phyloP scores from a whole-genome alignment of 768 basidiomycete species.

The Tricholoma sp. region DNA sequence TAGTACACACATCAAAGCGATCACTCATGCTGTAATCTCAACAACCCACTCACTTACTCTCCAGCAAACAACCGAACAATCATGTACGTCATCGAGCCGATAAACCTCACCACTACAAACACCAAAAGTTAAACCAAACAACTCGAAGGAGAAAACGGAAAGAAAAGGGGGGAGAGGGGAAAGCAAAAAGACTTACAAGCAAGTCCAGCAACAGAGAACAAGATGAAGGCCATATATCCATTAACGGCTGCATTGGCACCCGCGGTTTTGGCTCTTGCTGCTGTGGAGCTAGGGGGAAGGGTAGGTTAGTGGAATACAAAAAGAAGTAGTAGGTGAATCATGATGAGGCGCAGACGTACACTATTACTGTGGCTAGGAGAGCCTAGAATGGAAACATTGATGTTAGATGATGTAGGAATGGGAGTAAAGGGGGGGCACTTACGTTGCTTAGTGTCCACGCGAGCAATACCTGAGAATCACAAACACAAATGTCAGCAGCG shows the following conservation, averaged over 20 bases:
- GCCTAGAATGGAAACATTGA: slow-evolving; percentile 32
- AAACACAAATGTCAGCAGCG: slow-evolving; percentile 4
- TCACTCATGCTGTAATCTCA: no score
- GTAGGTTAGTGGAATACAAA: not conserved
- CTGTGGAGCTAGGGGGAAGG: slow-evolving; percentile 40
- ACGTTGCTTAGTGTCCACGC: slow-evolving; percentile 89
- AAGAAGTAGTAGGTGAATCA: not conserved
- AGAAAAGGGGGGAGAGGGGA: not conserved
- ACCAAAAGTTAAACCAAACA: no score
- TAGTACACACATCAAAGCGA: no score
- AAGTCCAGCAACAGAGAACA: slow-evolving; percentile 85
- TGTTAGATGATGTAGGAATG: slow-evolving; percentile 4
- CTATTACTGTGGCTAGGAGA: slow-evolving; percentile 68
- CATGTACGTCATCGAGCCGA: slow-evolving; percentile 80
- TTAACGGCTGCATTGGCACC: slow-evolving; percentile 55
- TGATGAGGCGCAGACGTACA: slow-evolving; percentile 44
- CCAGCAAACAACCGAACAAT: slow-evolving; percentile 84
- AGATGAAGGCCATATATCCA: slow-evolving; percentile 85
- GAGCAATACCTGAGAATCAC: slow-evolving; percentile 56
- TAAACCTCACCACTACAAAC: slow-evolving; percentile 69
- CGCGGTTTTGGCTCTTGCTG: slow-evolving; percentile 41
- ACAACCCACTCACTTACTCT: slow-evolving; percentile 43
- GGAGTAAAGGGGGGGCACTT: slow-evolving; percentile 11
- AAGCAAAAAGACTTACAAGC: slow-evolving; percentile 55
- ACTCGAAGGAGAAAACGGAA: not conserved